A percentile compares a stretch with the other conserved stretches of the same genome.
Conservation (phyloP, 23 red algal genomes). For the Cyanidioschyzon merolae region DNA sequence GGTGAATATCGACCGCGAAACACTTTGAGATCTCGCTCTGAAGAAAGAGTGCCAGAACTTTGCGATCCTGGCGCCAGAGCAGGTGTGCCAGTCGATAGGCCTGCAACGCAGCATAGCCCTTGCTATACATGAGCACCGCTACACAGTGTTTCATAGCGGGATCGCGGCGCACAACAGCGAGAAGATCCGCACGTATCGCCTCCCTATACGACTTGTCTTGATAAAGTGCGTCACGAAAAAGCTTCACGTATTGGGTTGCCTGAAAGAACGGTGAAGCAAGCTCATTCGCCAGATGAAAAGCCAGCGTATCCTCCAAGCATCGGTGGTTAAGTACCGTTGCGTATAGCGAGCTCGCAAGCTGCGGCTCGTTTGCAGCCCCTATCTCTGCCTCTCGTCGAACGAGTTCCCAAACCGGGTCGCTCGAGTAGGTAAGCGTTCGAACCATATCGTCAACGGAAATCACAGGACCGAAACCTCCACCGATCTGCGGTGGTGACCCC, state of each 20-base stretch:
- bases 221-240: slow-evolving; percentile 58
- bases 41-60: slow-evolving; percentile 63
- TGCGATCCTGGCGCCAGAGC: slow-evolving; percentile 60
- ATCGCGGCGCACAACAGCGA: slow-evolving; percentile 75
- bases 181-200: slow-evolving; percentile 62
- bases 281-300: slow-evolving; percentile 55
- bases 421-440: slow-evolving; percentile 31
- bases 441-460: slow-evolving; percentile 79
- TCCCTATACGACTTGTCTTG: slow-evolving; percentile 48
- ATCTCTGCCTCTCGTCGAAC: slow-evolving; percentile 59
- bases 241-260: slow-evolving; percentile 77
- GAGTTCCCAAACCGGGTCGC: slow-evolving; percentile 89
- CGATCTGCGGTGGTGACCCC: background rate
- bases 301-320: slow-evolving; percentile 56
- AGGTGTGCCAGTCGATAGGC: slow-evolving; percentile 72
- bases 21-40: slow-evolving; percentile 74
- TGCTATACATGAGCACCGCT: slow-evolving; percentile 69
- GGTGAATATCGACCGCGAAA: slow-evolving; percentile 97
- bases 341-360: slow-evolving; percentile 63
- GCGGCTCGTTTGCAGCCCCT: slow-evolving; percentile 77
- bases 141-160: slow-evolving; percentile 69
- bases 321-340: slow-evolving; percentile 30
- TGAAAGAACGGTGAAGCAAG: slow-evolving; percentile 76
- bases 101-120: slow-evolving; percentile 86
- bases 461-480: slow-evolving; percentile 47